Conservation (phyloP, 208 protist species). For the Leishmania major region DNA sequence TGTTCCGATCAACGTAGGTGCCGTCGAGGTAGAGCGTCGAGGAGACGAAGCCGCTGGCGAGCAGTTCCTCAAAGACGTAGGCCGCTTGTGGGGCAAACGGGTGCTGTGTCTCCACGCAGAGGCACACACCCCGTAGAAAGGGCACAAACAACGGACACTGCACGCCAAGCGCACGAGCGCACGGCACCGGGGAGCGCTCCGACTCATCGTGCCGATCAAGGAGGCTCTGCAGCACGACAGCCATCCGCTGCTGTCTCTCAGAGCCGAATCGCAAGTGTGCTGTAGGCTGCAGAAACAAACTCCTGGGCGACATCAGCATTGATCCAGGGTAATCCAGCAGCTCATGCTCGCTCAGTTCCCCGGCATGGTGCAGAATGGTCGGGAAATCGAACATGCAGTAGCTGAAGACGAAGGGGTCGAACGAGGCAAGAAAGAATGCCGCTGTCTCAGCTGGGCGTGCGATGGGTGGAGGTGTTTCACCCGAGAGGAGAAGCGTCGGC, state of each 20-base stretch:
- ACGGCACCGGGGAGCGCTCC: constrained; percentile 10
- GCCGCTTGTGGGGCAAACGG: constrained; percentile 37
- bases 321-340: constrained; percentile 12
- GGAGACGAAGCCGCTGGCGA: constrained; percentile 28
- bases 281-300: constrained; percentile 16
- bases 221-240: constrained; percentile 19
- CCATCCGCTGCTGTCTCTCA: constrained; percentile 14
- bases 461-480: constrained; percentile 23
- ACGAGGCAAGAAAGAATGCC: constrained; percentile 24
- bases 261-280: constrained; percentile 15
- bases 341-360: constrained; percentile 2
- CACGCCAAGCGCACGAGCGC: neutral
- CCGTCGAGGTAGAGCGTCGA: constrained; percentile 38
- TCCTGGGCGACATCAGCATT: constrained; percentile 32
- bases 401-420: constrained; percentile 42
- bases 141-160: constrained; percentile 22
- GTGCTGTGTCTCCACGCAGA: constrained; percentile 26
- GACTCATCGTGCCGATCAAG: constrained; percentile 37
- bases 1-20: constrained; percentile 26
- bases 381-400: constrained; percentile 51
- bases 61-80: constrained; percentile 44
- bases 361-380: constrained; percentile 25
- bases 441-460: constrained; percentile 32
- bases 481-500: constrained; percentile 5
- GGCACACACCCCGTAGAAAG: constrained; percentile 43